Base-by-base conservation (phyloP, 1,139 yeast species). In the Suhomyces bolitotheri region DNA sequence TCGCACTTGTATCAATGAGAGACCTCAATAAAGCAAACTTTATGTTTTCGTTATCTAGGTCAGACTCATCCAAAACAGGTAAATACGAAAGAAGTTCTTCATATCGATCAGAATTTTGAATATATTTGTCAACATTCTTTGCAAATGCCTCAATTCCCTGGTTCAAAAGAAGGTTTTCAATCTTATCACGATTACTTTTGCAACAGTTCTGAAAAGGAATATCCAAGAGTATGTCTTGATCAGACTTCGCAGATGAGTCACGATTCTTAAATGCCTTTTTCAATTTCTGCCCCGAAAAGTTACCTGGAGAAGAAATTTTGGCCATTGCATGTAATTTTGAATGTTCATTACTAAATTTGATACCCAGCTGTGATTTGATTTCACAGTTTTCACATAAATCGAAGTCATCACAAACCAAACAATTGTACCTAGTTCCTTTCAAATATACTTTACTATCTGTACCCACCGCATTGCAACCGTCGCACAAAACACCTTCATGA, bases 301-400 rank as follows among this genome's bases (percentile, higher is more conserved):
- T n/a, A 9, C 44, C 41, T 7, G 66, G 65, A 20, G 43, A 40
- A 12, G 40, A 34, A 22, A 64, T 50, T 40, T 61, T 66, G 13
- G 55, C 57, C 53, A 64, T 54, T 13, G 71, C 64, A 38, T 67
- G 73, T n/a, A n/a, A n/a, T 3, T 44, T 51, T 5, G 50, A 41
- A 45, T 67, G 72, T 4, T 29, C 25, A 10, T 57, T 58, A 33
- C 49, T 34, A 25, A 43, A 36, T 9, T 39, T 34, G 16, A 50
- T 43, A 11, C 29, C 32, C 13, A 22, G 26, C 21, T 48, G 58
- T 22, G 21, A 25, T 20, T 50, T 49, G 0, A 44, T 35, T 44
- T 74, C 79, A 51, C 87, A 80, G 2, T 46, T 33, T 22, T 67
- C 62, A 50, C 88, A 81, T 39, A 80, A 60, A 47, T 80, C 85